Conservation (phyloP, 1,284 basidiomycete genomes). For the Melampsora larici-populina region DNA sequence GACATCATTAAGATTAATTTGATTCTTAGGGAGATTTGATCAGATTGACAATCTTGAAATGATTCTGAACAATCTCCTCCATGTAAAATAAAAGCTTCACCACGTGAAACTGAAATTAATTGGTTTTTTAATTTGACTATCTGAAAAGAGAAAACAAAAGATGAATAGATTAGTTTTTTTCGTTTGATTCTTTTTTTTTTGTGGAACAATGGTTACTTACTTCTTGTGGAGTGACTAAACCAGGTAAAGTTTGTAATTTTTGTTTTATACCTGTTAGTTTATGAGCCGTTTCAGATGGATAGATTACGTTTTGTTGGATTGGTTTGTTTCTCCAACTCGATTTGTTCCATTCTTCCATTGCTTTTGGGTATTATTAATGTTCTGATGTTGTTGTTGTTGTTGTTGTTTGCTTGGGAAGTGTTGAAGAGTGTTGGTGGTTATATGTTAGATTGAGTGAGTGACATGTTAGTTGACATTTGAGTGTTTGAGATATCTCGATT, state of each 20-base stretch:
- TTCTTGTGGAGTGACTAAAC: slow-evolving; percentile 50
- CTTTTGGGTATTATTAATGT: too few species aligned
- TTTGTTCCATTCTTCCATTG: slow-evolving; percentile 25
- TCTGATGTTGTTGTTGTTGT: too few species aligned
- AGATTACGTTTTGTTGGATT: slow-evolving; percentile 51
- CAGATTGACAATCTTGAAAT: slow-evolving; percentile 63
- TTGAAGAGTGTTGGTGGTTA: too few species aligned
- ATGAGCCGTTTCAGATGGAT: slow-evolving; percentile 38
- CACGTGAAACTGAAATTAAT: slow-evolving; percentile 12
- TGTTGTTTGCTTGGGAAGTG: too few species aligned
- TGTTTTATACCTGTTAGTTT: slow-evolving; percentile 47
- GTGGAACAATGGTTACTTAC: slow-evolving; percentile 42
- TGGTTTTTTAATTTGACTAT: slow-evolving; percentile 13
- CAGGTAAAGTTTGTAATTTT: slow-evolving; percentile 50
- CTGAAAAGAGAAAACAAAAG: slow-evolving; percentile 3
- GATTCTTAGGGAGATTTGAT: slow-evolving; percentile 89
- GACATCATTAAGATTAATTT: slow-evolving; percentile 93
- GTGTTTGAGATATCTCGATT: too few species aligned
- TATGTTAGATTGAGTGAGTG: too few species aligned
- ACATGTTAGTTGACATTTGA: too few species aligned
- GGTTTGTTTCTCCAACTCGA: slow-evolving; percentile 49
- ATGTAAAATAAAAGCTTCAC: slow-evolving; percentile 85
- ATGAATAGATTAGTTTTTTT: background rate
- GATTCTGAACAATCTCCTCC: slow-evolving; percentile 89
- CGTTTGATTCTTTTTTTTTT: background rate